phyloP scores from a whole-genome alignment of 176 grass and related monocot genomes.

The Stipa capillata region DNA sequence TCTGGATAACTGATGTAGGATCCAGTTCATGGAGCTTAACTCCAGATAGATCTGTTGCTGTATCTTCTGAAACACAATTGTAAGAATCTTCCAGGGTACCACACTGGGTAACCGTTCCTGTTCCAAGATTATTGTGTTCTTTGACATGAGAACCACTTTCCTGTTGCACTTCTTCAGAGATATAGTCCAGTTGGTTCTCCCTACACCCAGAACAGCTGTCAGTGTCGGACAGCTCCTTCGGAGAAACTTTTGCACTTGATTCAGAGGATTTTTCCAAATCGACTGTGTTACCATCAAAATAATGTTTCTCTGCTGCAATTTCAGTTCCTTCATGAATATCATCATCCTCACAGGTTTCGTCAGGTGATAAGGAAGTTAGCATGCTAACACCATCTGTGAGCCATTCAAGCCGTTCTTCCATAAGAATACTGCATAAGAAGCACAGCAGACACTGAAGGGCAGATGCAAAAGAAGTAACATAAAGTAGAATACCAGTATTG shows the following conservation, averaged over 20 bases:
- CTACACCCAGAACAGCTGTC: conserved; percentile 16
- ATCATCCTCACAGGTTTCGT: conserved; percentile 52
- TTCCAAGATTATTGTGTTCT: conserved; percentile 7
- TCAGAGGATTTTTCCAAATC: conserved; percentile 38
- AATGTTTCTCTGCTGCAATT: conserved; percentile 27
- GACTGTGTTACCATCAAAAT: conserved; percentile 23
- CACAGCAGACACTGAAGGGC: conserved; percentile 4
- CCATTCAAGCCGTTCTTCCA: conserved; percentile 91
- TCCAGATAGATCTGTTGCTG: conserved; percentile 21
- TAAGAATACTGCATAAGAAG: conserved; percentile 60
- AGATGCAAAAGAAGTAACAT: conserved; percentile 6
- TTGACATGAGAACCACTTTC: conserved; percentile 18
- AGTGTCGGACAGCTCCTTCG: conserved; percentile 23
- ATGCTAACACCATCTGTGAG: conserved; percentile 76
- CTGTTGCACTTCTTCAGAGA: conserved; percentile 12
- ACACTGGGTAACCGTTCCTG: conserved; percentile 2
- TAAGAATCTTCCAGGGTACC: background rate
- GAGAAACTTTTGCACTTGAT: conserved; percentile 31
- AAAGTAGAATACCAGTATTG: conserved; percentile 10
- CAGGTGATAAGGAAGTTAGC: conserved; percentile 62
- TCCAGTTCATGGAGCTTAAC: background rate
- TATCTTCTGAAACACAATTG: conserved; percentile 26
- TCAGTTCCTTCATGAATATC: conserved; percentile 30
- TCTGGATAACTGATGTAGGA: background rate
- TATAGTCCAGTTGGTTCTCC: conserved; percentile 28